Percentiles rank a stretch among this genome's conserved stretches.
Evolutionary conservation across 164 flowering plant species (phyloP).

Genomic region (Kalanchoe fedtschenkoi): DNA sequence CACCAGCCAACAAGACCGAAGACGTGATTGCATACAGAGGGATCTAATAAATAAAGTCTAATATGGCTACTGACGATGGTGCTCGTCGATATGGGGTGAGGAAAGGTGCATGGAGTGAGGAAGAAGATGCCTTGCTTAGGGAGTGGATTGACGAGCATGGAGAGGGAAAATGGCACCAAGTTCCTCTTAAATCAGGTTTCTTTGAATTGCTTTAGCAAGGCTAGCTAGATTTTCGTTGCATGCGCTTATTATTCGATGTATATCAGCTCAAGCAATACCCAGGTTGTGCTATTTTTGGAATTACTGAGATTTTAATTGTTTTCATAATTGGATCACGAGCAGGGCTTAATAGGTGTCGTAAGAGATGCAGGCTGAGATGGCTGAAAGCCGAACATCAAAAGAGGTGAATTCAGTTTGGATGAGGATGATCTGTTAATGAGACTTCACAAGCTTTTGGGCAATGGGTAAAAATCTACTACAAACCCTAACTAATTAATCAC

Average conservation of each 20-base stretch:
- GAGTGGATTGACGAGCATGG: constrained; percentile 16
- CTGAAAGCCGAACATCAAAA: constrained; percentile 4
- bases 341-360: constrained; percentile 3
- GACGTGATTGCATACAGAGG: neutral
- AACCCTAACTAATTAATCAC: neutral
- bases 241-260: too few relatives aligned
- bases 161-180: constrained; percentile 19
- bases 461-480: neutral
- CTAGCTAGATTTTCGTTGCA: too few relatives aligned
- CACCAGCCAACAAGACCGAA: neutral
- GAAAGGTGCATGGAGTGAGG: constrained; percentile 18
- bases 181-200: constrained; percentile 16
- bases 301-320: neutral
- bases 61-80: neutral
- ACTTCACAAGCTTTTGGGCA: constrained; percentile 5
- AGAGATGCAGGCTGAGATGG: constrained; percentile 9
- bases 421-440: constrained; percentile 6
- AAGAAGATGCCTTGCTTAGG: constrained; percentile 16
- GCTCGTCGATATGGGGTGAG: constrained; percentile 12
- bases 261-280: too few relatives aligned
- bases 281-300: too few relatives aligned
- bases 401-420: constrained; percentile 7
- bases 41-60: neutral
- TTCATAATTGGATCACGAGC: too few relatives aligned
- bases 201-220: neutral